Evolutionary conservation across 306 rosid species (phyloP).

Genomic region (Vicia sativa): DNA sequence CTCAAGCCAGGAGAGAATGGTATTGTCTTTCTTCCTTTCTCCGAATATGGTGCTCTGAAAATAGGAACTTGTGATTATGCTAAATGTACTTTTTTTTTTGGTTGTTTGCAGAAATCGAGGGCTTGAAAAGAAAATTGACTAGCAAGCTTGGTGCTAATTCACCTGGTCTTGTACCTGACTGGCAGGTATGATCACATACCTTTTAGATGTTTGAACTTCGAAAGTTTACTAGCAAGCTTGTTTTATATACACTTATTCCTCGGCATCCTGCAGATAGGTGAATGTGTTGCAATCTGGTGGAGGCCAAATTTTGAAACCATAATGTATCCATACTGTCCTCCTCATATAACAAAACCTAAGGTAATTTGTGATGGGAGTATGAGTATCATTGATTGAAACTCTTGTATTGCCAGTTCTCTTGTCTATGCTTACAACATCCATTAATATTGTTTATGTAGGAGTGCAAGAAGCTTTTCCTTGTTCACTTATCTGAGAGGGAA

Average conservation of each 20-base stretch:
- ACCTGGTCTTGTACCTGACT: constrained; percentile 77
- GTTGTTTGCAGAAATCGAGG: constrained; percentile 71
- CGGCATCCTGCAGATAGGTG: constrained; percentile 75
- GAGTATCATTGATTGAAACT: constrained; percentile 2
- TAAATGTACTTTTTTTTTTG: constrained; percentile 7
- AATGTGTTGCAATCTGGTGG: constrained; percentile 99
- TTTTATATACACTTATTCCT: constrained; percentile 19
- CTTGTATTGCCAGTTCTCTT: constrained; percentile 15
- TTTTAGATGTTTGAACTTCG: constrained; percentile 5
- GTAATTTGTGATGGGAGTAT: constrained; percentile 42
- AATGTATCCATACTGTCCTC: constrained; percentile 99
- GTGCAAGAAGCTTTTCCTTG: constrained; percentile 92
- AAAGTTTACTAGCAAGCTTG: constrained; percentile 4
- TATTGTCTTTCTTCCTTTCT: constrained; percentile 37
- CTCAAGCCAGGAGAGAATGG: constrained; percentile 99
- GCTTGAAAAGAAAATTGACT: constrained; percentile 91
- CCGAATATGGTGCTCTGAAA: constrained; percentile 15
- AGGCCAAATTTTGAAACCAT: constrained; percentile 98
- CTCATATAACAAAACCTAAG: constrained; percentile 98
- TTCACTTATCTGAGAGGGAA: constrained; percentile 96
- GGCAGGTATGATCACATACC: constrained; percentile 67
- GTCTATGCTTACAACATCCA: constrained; percentile 23
- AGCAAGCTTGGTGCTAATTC: constrained; percentile 98
- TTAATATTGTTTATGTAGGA: constrained; percentile 58
- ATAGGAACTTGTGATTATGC: constrained; percentile 11